phyloP scores from a whole-genome alignment of 192 early-diverging fungal species.

The Coemansia asiatica region DNA sequence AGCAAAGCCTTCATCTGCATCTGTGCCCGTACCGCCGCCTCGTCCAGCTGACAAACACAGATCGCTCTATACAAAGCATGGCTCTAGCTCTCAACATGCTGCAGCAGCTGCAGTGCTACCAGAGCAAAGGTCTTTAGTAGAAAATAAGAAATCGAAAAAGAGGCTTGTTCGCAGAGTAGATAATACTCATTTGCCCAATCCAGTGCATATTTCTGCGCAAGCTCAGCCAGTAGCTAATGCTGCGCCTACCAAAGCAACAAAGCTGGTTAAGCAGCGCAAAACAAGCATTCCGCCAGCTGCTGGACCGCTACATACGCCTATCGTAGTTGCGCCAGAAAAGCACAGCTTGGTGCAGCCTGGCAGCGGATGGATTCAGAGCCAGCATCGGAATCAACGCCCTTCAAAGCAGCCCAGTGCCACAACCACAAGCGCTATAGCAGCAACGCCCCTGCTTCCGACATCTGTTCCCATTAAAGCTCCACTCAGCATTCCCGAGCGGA shows the following conservation, averaged over 20 bases:
- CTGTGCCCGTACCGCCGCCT: not conserved
- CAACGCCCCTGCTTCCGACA: not conserved
- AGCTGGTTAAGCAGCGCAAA: not conserved
- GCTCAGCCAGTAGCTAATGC: slow-evolving; percentile 7
- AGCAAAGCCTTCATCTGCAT: not conserved
- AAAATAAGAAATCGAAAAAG: not conserved
- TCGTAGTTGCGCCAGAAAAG: slow-evolving; percentile 1
- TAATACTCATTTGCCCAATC: not conserved
- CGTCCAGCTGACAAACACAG: not conserved
- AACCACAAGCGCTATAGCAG: not conserved
- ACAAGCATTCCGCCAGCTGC: not conserved
- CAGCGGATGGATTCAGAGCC: slow-evolving; percentile 18
- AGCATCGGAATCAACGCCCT: slow-evolving; percentile 1
- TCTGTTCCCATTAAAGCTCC: not conserved
- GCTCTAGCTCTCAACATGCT: too few relatives aligned
- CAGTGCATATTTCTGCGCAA: not conserved
- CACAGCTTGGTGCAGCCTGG: slow-evolving; percentile 7
- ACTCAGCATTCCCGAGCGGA: slow-evolving; percentile 18
- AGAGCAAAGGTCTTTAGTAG: not conserved
- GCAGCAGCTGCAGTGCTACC: too few relatives aligned
- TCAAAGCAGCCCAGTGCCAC: not conserved
- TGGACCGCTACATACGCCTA: slow-evolving; percentile 25
- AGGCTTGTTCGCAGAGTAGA: not conserved
- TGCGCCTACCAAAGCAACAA: slow-evolving; percentile 2
- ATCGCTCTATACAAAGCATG: not conserved